Base-by-base conservation (phyloP, 805 yeast species). In the Teunomyces stri region DNA sequence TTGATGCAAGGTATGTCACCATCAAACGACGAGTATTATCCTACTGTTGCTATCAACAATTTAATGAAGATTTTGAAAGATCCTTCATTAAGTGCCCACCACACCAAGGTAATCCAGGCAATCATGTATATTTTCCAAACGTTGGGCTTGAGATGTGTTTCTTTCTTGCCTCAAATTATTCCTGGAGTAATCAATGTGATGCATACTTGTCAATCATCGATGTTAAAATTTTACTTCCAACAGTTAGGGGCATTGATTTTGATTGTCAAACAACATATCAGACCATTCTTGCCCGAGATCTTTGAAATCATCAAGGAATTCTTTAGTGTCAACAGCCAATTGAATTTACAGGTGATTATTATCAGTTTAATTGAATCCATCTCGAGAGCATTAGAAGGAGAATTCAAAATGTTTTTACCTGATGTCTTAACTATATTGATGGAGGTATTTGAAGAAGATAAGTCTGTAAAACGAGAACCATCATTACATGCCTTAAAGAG, bases 1-100 rank as follows among this genome's bases (percentile, higher is more conserved):
- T 72, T 94, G 44, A 89, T 94, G 91, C 88, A 88, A 58, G 97
- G 97, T 3, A 87, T 89, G 78, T 86, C 96, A 5, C 98, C 98
- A 1, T 85, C 95, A 0, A 79, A 79, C 55, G 98, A 91, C 47
- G 97, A 92, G 56, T 94, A 91, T 57, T 91, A 88, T 58, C 96
- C 98, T 2, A 90, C 97, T 0, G 98, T 94, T 20, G 98, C 92
- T 0, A 88, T 94, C 38, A 83, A 83, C 39, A 88, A 91, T 5
- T 69, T 94, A 51, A 79, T 91, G 82, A 88, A 85, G 50, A 85
- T 94, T 15, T 68, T 94, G 37, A 85, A 85, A 53, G 99, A 94
- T 64, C 81, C 87, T 0, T 88, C 97, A 0, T 73, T 92, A 47
- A 84, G 89, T 7, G 74, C 87, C 0, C 96, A 91, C 60, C 98